A percentile compares a stretch with the other conserved stretches of the same genome.
Conservation (phyloP, 2,329 filamentous ascomycete genomes). For the Aspergillus sp. region DNA sequence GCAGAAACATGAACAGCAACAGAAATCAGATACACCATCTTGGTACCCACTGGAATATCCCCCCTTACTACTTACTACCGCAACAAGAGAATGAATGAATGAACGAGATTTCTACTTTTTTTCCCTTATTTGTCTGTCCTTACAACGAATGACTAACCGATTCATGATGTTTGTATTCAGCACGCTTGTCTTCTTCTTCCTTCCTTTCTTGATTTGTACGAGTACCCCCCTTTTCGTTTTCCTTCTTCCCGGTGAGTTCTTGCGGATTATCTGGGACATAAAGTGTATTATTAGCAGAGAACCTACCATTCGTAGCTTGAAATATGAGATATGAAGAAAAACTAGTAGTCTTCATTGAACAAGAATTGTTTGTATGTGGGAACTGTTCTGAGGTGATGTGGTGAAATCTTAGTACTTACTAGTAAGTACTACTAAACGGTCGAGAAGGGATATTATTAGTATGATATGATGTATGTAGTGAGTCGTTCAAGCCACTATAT, state of each 20-base stretch:
- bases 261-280: not conserved
- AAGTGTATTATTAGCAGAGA: no score
- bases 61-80: no score
- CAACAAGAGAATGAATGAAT: conserved; percentile 3
- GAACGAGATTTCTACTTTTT: not conserved
- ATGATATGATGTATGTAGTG: no score
- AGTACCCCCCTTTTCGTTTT: not conserved
- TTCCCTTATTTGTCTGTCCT: no score
- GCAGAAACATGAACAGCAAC: no score
- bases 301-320: no score
- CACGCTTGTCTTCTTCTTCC: conserved; percentile 1
- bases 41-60: no score
- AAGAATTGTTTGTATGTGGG: not conserved
- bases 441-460: no score
- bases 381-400: not conserved
- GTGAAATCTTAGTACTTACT: not conserved
- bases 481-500: no score
- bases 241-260: not conserved
- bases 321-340: not conserved
- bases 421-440: no score
- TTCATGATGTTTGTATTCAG: not conserved
- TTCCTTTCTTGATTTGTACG: not conserved
- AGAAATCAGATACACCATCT: no score
- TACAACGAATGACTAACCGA: not conserved
- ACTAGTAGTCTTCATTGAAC: not conserved